Percentiles rank a stretch among this genome's conserved stretches.
Evolutionary conservation across 2,329 filamentous ascomycete genomes (phyloP).

Genomic region (Colletotrichum camelliae): DNA sequence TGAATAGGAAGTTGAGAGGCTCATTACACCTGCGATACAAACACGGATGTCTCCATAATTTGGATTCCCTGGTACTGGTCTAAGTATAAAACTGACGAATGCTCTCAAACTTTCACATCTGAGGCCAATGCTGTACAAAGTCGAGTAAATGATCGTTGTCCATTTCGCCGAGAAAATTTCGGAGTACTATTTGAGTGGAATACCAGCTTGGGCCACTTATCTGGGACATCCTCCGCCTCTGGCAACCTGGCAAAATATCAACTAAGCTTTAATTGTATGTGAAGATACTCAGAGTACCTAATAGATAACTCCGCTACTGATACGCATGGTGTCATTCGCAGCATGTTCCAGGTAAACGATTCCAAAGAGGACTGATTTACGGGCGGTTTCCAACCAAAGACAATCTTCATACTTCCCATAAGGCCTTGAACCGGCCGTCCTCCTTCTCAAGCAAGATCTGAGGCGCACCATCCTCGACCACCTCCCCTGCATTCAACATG

Average conservation of each 20-base stretch:
- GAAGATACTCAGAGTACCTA: too few relatives aligned
- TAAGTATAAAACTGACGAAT: too few relatives aligned
- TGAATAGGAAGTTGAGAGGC: too few relatives aligned
- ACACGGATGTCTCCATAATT: too few relatives aligned
- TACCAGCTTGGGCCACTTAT: not conserved
- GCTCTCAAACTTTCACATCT: too few relatives aligned
- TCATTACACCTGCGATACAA: too few relatives aligned
- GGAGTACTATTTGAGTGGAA: not conserved
- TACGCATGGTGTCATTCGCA: not conserved
- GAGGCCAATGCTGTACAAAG: too few relatives aligned
- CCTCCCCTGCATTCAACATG: not conserved
- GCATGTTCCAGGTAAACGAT: not conserved
- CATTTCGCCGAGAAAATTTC: not conserved
- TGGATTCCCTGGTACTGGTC: too few relatives aligned
- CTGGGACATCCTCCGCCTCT: accelerated
- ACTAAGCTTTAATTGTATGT: not conserved
- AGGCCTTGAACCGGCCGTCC: not conserved
- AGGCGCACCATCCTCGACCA: not conserved
- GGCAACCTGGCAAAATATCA: not conserved
- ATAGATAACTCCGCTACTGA: not conserved
- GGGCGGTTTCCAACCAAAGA: accelerated
- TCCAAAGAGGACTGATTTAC: not conserved
- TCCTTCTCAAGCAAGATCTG: not conserved
- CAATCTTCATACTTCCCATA: not conserved
- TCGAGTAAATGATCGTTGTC: not conserved